Evolutionary conservation across 257 asterid genomes (phyloP), one percentile per base, ranked within the genome.

Genomic region (Jacaranda copaia): DNA sequence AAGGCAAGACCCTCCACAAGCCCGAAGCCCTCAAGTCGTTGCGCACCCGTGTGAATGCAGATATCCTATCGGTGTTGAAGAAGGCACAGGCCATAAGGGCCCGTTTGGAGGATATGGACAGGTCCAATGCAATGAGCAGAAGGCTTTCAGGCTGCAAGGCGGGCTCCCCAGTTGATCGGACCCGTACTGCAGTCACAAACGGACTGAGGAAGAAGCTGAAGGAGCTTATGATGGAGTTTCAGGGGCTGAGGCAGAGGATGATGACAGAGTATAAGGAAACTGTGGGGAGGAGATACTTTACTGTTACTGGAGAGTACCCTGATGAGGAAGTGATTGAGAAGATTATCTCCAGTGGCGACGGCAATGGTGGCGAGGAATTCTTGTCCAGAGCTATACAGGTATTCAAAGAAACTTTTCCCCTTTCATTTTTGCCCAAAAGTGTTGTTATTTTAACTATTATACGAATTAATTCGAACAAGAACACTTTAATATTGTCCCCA

Each of bases 181-280:
- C 94, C 0, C 56, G 96, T 42, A 70, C 83, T 2, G 89, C 94
- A 2, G 96, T 90, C 10, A 87, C 96, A 0, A 89, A 90, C 74
- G 94, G 96, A 63, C 87, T 90, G 53, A 81, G 92, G 85, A 90
- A 85, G 88, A 90, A 90, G 85, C 85, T 89, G 18, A 90, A 89
- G 87, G 96, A 90, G 71, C 70, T 89, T 2, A 90, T 90, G 96
- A 86, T 90, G 89, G 96, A 90, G 11, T 90, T 90, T 55, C 94
- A 90, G 85, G 87, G 83, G 6, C 63, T 90, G 76, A 86, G 96
- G 64, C 96, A 90, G 86, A 81, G 84, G 83, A 89, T 87, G 90
- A 90, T 90, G 96, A 72, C 78, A 2, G 96, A 90, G 85, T 86
- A 90, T 45, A 89, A 86, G 66, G 96, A 90, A 7, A 90, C 94